Conservation (phyloP, 306 rosid genomes). For the Dalbergia cochinchinensis region DNA sequence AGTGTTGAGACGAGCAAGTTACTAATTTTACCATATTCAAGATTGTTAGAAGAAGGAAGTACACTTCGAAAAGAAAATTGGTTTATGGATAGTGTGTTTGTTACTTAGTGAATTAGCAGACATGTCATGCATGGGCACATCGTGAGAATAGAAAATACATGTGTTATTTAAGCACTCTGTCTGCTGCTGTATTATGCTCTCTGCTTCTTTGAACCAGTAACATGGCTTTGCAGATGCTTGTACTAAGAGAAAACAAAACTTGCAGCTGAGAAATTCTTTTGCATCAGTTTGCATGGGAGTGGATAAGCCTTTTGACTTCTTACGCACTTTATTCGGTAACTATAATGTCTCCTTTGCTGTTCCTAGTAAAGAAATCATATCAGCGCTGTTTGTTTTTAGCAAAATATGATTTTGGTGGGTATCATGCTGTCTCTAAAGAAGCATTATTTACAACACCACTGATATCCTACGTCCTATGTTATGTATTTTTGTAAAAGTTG, state of each 20-base stretch:
- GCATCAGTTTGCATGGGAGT: conserved; percentile 77
- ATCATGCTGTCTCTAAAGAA: not conserved
- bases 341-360: conserved; percentile 14
- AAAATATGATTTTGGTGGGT: conserved; percentile 14
- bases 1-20: not conserved
- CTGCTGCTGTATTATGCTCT: conserved; percentile 36
- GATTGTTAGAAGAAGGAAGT: conserved; percentile 7
- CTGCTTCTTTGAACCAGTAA: conserved; percentile 46
- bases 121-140: conserved; percentile 6
- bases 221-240: conserved; percentile 71
- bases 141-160: conserved; percentile 14
- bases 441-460: not conserved
- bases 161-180: conserved; percentile 33
- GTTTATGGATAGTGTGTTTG: conserved; percentile 14
- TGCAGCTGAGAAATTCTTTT: conserved; percentile 64
- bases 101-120: conserved; percentile 28
- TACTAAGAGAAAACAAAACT: conserved; percentile 53
- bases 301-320: conserved; percentile 82
- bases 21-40: not conserved
- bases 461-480: not conserved
- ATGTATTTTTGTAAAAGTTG: not conserved
- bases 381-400: not conserved
- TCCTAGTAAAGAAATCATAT: conserved; percentile 12
- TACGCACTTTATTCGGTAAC: conserved; percentile 85
- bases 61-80: not conserved